Evolutionary conservation across 805 yeast genomes (phyloP), one percentile per base, ranked within the genome.

Genomic region (Nakazawaea pomicola): DNA sequence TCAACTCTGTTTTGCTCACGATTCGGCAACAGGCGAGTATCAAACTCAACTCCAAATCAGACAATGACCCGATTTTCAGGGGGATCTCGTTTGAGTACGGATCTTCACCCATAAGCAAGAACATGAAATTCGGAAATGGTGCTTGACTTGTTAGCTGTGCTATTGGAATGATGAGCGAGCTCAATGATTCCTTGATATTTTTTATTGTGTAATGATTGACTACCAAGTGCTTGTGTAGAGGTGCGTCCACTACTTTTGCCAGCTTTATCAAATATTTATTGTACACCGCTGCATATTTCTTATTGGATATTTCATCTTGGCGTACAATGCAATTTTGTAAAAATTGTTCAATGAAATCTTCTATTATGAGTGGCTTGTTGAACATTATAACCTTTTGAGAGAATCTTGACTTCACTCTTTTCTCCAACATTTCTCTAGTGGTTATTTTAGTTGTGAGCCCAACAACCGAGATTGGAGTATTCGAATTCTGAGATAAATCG

Each of bases 321-420:
- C 60, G 63, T 3, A 57, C 51, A 2, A 50, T 46, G 7, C 82
- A 54, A 9, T 68, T 61, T 19, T 68, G 57, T 16, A 57, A 53
- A 11, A 78, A 76, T 15, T 76, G 64, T 1, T 57, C 52, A 59
- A 74, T 63, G 49, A 82, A 85, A 11, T 66, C 72, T 1, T 70
- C 76, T 2, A 77, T 50, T 2, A 64, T 57, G 1, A 50, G 48
- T 0, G 80, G 67, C 37, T 78, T 78, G 19, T 74, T 74, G 28
- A 88, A 65, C 14, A 72, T 70, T 18, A 89, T 70, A 2, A 83
- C 61, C 37, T 95, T 65, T 55, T 91, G 96, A 14, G 93, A 80
- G 57, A 90, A 93, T 48, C 99, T 66, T 43, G 95, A 82, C 49
- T 88, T 74, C 1, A 93, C 98, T 52, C 99, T 72, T 55, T 91